These are phyloP conservation scores for Lepidium campestre DNA, from an alignment of 441 rosid species.

Conservation along the genomic window DNA sequence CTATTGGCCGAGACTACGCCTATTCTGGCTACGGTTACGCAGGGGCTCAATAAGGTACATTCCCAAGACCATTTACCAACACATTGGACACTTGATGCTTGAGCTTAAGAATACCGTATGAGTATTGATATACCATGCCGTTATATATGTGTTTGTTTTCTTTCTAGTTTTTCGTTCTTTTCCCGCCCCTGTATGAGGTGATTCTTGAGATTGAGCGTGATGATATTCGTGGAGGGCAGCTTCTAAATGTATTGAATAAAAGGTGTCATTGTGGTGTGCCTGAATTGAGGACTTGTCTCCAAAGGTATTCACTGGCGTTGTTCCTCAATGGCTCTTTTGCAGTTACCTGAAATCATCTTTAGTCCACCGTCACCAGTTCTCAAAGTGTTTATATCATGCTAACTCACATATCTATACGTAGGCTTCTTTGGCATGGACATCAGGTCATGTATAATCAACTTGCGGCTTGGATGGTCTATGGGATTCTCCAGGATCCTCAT, in stretches of 20 bases:
- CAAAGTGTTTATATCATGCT: not conserved
- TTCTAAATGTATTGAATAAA: constrained; percentile 76
- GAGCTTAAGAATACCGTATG: not conserved
- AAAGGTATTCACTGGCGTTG: constrained; percentile 46
- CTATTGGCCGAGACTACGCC: constrained; percentile 73
- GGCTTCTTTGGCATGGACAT: constrained; percentile 99
- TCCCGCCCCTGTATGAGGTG: constrained; percentile 87
- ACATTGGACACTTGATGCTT: not conserved
- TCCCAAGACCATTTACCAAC: not conserved
- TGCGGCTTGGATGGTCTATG: constrained; percentile 94
- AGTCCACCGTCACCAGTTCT: not conserved
- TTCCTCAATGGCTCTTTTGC: not conserved
- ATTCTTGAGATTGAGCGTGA: constrained; percentile 87
- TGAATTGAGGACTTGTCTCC: constrained; percentile 88
- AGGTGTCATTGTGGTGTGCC: constrained; percentile 97
- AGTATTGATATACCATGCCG: not conserved
- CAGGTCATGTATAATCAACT: constrained; percentile 94
- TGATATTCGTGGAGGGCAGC: constrained; percentile 89
- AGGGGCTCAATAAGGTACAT: constrained; percentile 83
- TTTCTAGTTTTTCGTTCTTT: constrained; percentile 74
- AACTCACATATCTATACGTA: constrained; percentile 27
- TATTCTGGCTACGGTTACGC: constrained; percentile 75
- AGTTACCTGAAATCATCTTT: not conserved
- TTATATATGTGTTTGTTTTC: not conserved
- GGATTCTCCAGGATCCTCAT: constrained; percentile 94